Evolutionary conservation across 768 basidiomycete species (phyloP), one percentile per base, ranked within the genome.

Genomic region (Amanita exitialis): DNA sequence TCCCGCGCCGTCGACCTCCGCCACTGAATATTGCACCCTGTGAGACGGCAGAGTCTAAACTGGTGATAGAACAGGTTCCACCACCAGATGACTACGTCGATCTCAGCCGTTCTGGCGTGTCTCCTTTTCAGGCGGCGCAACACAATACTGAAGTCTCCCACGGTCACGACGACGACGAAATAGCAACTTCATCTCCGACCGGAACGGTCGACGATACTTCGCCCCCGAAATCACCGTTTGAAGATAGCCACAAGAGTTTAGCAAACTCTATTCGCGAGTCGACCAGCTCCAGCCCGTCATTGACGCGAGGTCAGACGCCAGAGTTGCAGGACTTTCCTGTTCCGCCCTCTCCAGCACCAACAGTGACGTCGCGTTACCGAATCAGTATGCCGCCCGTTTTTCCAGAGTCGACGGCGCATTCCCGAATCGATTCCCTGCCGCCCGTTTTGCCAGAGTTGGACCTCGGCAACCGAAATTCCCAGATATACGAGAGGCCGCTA

Each of bases 61-160:
- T 10, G 8, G n/a, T 16, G 10, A 12, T 15, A 32, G 49, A 50
- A 7, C 49, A 41, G 20, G n/a, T 16, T 44, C 58, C 66, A 16
- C 58, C 66, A 16, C 61, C 64, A 3, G 58, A 68, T 9, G 76
- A 80, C 53, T 86, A 88, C 51, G 71, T 80, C 34, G 81, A 88
- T 57, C 69, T 89, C 37, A 69, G 66, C 59, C 74, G 86, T 39
- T 79, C 80, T 15, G 86, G 84, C 57, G 77, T 86, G 2, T 80
- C 84, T 3, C 85, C 86, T 0, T 85, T 74, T 73, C 86, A 89
- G 59, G 86, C 82, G 36, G 74, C 72, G 0, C 87, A 89, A 61
- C 88, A 88, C 58, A 77, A n/a, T n/a, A n/a, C n/a, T n/a, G 72
- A 16, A 83, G 63, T 68, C 8, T 71, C 73, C 4, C 56, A 49